Base-by-base conservation (phyloP, 1,139 yeast species). In the Meyerozyma elateridarum region DNA sequence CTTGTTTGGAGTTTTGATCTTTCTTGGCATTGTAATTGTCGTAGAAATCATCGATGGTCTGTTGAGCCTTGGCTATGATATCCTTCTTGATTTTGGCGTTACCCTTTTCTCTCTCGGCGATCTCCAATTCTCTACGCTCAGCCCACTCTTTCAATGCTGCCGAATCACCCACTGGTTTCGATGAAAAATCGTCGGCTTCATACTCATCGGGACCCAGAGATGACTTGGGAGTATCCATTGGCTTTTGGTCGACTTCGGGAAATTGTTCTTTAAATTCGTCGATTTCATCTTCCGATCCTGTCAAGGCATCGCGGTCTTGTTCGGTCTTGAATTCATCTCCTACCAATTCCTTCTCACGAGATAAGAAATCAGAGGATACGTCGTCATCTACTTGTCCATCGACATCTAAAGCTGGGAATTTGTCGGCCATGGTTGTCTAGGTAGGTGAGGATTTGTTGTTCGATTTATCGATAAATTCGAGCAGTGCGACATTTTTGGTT, bases 31-130 rank as follows among this genome's bases (percentile, higher is more conserved):
- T 88, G 70, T 93, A 93, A 53, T 82, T 83, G 47, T 88, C 96
- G 60, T 93, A 93, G 61, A 91, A 91, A 45, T 85, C 96, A 56
- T 91, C 96, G 50, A 89, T 79, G 34, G 91, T 80, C 53, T 79
- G 77, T 50, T 79, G 76, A n/a, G 98, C 98, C 42, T 81, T 80
- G 31, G 75, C 71, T 36, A 82, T 71, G 38, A 87, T 72, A 40
- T 81, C 89, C 29, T 69, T 66, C 54, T 84, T 89, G 54, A 78
- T 85, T 44, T 74, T 66, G 13, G 65, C 65, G 46, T 85, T 82
- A 42, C 76, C 76, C 44, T 74, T 79, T 53, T 93, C 98, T 54
- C 95, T 77, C 52, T 85, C 78, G 36, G 73, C 70, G 42, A 93
- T 82, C 54, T 89, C 96, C 40, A 81, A 68, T 34, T 79, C 85